Evolutionary conservation across 1,284 basidiomycete genomes (phyloP), one percentile per base, ranked within the genome.

Genomic region (Sporisorium scitamineum): DNA sequence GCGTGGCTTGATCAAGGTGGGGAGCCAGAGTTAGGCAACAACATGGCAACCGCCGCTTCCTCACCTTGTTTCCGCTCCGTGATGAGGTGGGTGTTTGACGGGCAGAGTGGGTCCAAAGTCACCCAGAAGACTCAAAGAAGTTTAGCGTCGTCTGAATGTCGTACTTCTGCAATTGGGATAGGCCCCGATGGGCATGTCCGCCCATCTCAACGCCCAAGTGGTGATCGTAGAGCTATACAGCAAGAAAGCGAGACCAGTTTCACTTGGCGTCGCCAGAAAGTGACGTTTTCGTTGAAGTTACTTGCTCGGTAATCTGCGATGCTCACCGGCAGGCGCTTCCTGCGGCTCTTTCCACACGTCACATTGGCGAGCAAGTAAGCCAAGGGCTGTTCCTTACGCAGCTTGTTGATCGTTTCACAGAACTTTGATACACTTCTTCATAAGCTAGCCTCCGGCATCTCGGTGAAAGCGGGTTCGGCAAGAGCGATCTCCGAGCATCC

Each of bases 401-500:
- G n/a, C n/a, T 16, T 50, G 48, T 9, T 24, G 16, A 48, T n/a
- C 29, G 47, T 29, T 27, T 48, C 29, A 13, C 27, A 31, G 4
- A 50, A 50, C 27, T 11, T 31, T 50, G 48, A 29, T 27, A 50
- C 48, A 34, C 29, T 50, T 50, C 29, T 50, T 50, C 48, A 50
- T 50, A 50, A 31, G 18, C 13, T 26, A 50, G 10, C 27, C 39
- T 16, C 41, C 39, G 58, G 58, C 22, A 53, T 45, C 52, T 54
- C 42, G 32, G 26, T 48, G 20, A 26, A 41, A 54, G 59, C 51
- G 59, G 32, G 14, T 34, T 22, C 59, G 52, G 52, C 52, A 48
- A 48, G 26, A 29, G 39, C 22, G 44, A 54, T 27, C 59, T 48
- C 59, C 59, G 59, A 60, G 52, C 37, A 41, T 37, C 51, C 31